A percentile compares a stretch with the other conserved stretches of the same genome.
Conservation (phyloP, 2,329 filamentous ascomycete species). For the Drechmeria coniospora region DNA sequence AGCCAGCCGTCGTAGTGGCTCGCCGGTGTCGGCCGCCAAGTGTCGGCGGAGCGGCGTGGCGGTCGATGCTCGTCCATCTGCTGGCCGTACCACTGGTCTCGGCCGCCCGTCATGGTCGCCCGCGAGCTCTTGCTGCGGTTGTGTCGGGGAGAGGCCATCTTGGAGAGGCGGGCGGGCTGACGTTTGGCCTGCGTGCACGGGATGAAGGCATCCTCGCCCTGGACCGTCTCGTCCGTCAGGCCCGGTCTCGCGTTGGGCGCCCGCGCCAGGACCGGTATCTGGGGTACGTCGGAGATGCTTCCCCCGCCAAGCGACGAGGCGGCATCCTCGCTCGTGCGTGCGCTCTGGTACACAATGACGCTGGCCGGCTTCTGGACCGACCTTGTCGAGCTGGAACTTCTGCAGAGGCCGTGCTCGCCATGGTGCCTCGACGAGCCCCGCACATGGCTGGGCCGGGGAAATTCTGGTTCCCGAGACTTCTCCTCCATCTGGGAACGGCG, state of each 20-base stretch:
- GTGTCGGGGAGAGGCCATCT: conserved; percentile 23
- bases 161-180: conserved; percentile 37
- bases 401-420: too few species aligned
- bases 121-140: conserved; percentile 27
- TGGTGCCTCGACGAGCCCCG: too few species aligned
- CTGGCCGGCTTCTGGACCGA: conserved; percentile 32
- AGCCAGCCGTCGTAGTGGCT: neutral
- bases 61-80: conserved; percentile 15
- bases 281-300: conserved; percentile 29
- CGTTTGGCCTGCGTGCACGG: conserved; percentile 30
- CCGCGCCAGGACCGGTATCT: conserved; percentile 36
- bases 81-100: conserved; percentile 23
- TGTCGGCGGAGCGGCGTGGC: conserved; percentile 18
- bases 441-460: too few species aligned
- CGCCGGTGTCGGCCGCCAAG: conserved; percentile 6
- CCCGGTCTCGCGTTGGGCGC: conserved; percentile 48
- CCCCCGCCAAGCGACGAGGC: conserved; percentile 18
- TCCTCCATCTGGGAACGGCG: too few species aligned
- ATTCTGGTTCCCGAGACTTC: too few species aligned
- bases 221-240: conserved; percentile 44
- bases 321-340: conserved; percentile 14
- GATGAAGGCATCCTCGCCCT: conserved; percentile 45
- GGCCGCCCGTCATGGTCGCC: conserved; percentile 26
- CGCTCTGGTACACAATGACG: conserved; percentile 36
- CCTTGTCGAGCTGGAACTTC: conserved; percentile 14